phyloP scores from a whole-genome alignment of 495 filamentous ascomycete species.

The Haplographium delicatum region DNA sequence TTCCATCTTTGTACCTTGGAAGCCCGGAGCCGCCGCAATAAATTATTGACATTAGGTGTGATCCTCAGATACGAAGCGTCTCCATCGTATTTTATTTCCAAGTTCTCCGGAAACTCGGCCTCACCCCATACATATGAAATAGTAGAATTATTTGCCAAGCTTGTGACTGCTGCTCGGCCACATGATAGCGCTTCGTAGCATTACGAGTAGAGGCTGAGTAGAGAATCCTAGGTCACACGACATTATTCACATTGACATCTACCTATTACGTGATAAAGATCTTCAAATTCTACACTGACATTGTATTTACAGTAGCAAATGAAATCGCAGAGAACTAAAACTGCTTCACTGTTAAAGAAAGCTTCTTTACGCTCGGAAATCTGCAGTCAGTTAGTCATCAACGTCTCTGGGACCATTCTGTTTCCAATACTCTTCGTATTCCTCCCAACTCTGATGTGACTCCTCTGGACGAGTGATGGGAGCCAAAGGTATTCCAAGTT shows the following conservation, averaged over 20 bases:
- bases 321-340: no score
- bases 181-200: no score
- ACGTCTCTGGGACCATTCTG: constrained; percentile 45
- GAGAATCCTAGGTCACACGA: no score
- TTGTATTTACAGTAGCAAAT: no score
- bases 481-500: constrained; percentile 38
- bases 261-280: no score
- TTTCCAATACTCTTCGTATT: constrained; percentile 42
- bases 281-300: no score
- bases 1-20: not conserved
- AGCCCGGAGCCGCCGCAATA: not conserved
- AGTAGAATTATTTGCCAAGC: no score
- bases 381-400: constrained; percentile 36
- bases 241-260: no score
- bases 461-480: constrained; percentile 47
- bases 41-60: not conserved
- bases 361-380: no score
- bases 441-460: constrained; percentile 41
- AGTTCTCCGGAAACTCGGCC: not conserved
- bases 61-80: not conserved
- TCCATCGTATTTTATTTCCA: not conserved
- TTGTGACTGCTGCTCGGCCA: no score
- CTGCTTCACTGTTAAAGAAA: no score
- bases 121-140: not conserved
- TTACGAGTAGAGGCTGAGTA: no score